Evolutionary conservation across 345 rosid genomes (phyloP), one percentile per base, ranked within the genome.

Genomic region (Populus euphratica): DNA sequence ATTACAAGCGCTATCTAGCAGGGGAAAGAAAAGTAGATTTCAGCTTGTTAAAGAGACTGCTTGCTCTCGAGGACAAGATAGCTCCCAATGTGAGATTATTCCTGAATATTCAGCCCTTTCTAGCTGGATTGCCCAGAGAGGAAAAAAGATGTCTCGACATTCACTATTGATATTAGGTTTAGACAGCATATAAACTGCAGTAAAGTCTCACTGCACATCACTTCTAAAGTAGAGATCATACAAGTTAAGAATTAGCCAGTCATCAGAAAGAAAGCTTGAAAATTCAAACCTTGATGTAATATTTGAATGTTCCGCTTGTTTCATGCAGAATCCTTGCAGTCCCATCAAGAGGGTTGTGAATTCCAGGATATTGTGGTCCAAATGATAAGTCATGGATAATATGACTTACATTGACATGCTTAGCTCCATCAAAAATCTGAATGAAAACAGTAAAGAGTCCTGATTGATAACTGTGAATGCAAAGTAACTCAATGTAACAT

Each of bases 321-420:
- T 85, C 88, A 69, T 82, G 97, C 79, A 94, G 86, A 76, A 88
- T 83, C 74, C 98, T 86, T 29, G 12, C 77, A 2, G 97, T 96
- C 70, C 81, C 98, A 81, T 96, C 98, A 72, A 96, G 93, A 43
- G 98, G 99, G 79, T 96, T 96, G 89, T 92, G 98, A 81, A 92
- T 74, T 77, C 99, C 98, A 2, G 97, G 99, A 83, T 92, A 96
- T 74, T 94, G 87, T 6, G 98, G 98, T 71, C 99, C 98, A 82
- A 96, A 96, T 70, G 99, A 89, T 79, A 96, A 79, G 83, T 92
- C 95, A 75, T 96, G 92, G 79, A 96, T 92, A 59, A 81, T 39
- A 85, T 96, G 99, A 81, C 98, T 96, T 44, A 96, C 94, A 74
- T 94, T 96, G 52, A 96, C 99, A 67, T 89, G 89, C 21, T 75